Percentiles rank a stretch among this genome's conserved stretches.
Conservation (phyloP, 1,284 basidiomycete species). For the Cutaneotrichosporon sp. region DNA sequence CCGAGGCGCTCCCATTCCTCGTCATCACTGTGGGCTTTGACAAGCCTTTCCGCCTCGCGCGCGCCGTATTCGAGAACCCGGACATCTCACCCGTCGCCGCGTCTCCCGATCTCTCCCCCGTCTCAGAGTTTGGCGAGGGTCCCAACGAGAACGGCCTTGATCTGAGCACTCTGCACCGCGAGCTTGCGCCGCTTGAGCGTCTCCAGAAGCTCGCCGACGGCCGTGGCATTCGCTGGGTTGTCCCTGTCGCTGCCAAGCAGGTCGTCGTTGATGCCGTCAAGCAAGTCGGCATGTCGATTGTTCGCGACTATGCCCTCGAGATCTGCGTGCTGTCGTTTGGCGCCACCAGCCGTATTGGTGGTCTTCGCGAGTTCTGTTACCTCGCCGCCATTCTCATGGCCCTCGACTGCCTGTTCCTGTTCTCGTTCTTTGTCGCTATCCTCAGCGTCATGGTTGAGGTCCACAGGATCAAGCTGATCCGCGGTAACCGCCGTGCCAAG, state of each 20-base stretch:
- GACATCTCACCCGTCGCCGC: conserved; percentile 55
- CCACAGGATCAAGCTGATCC: conserved; percentile 57
- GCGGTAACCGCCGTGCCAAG: conserved; percentile 41
- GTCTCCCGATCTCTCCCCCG: conserved; percentile 48
- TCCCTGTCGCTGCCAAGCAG: conserved; percentile 64
- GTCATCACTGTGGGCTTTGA: conserved; percentile 98
- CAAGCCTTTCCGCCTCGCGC: conserved; percentile 87
- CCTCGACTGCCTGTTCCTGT: conserved; percentile 82
- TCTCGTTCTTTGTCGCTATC: conserved; percentile 84
- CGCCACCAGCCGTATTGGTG: conserved; percentile 79
- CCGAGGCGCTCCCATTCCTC: conserved; percentile 93
- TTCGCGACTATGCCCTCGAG: conserved; percentile 89
- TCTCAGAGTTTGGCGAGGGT: conserved; percentile 22
- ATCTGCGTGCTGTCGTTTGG: conserved; percentile 83
- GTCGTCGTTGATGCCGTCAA: conserved; percentile 80
- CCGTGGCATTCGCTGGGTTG: conserved; percentile 51
- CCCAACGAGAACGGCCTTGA: conserved; percentile 33
- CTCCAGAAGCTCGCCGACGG: conserved; percentile 46
- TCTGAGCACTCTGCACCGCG: conserved; percentile 43
- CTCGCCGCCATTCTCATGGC: conserved; percentile 72
- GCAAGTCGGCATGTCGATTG: conserved; percentile 71
- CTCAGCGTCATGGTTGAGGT: conserved; percentile 90
- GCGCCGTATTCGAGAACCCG: conserved; percentile 83
- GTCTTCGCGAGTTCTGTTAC: conserved; percentile 90
- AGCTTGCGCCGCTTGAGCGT: conserved; percentile 44